Evolutionary conservation across 2,329 filamentous ascomycete species (phyloP), one percentile per base, ranked within the genome.

Genomic region (Ciborinia camelliae): DNA sequence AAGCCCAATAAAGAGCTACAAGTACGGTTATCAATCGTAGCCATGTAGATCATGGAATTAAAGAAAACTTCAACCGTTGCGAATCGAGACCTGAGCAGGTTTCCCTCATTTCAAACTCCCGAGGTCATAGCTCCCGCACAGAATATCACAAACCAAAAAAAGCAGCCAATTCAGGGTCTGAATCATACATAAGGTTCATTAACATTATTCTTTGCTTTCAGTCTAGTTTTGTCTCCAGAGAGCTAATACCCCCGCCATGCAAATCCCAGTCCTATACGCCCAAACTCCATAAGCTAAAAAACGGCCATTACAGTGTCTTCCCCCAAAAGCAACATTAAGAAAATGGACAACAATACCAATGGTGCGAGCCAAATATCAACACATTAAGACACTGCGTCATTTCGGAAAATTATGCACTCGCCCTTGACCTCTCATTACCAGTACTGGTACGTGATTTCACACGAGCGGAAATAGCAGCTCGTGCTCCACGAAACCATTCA

Each of bases 401-500:
- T 20, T 18, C 52, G 23, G 32, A 9, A 5, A 20, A 45, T 43
- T 14, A 64, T 35, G 62, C 53, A 59, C 53, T 64, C n/a, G 53
- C 55, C 45, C 32, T 50, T 43, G 26, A 30, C 32, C 45, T 47
- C 20, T 58, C 39, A 20, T 64, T 58, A 14, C 57, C 43, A 32
- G 39, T 61, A 30, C 50, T 57, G 48, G 35, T 67, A 57, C 68
- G 59, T 47, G 66, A 65, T 64, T 67, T 71, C 20, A 70, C 68
- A 57, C 69, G 71, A 65, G 68, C 65, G 48, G 64, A 63, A 32
- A 74, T 69, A 6, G 66, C 70, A 39, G 64, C 64, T 66, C 68
- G 67, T 48, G 72, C 71, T 39, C 67, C 71, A 52, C 68, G 72
- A 28, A 74, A 50, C 73, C 72, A 75, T 37, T 62, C 62, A 43